These are phyloP conservation scores for Coelastrella sp. DNA, from an alignment of 139 green algal genomes.

Conservation along the genomic window DNA sequence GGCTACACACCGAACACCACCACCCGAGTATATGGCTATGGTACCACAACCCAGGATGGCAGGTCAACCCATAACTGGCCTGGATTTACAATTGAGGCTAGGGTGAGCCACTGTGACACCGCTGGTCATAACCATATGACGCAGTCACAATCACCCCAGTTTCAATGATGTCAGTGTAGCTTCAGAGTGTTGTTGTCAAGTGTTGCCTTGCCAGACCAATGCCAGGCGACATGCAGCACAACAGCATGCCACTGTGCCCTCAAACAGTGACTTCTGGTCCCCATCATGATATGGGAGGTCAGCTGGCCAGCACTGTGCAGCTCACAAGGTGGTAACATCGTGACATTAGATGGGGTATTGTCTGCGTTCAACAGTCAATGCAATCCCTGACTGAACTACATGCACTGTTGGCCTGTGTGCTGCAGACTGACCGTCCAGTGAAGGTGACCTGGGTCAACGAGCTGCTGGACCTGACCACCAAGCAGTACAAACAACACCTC, in stretches of 20 bases:
- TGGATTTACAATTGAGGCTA: slow-evolving; percentile 25
- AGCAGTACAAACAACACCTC: not conserved
- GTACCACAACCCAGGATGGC: not conserved
- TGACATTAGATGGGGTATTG: too few species aligned
- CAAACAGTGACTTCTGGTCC: too few species aligned
- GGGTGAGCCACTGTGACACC: not conserved
- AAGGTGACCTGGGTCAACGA: slow-evolving; percentile 3
- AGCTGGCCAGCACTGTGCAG: too few species aligned
- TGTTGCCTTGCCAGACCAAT: too few species aligned
- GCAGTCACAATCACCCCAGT: not conserved
- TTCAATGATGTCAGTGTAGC: not conserved
- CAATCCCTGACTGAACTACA: too few species aligned
- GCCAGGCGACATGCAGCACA: too few species aligned
- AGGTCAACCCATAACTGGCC: slow-evolving; percentile 25
- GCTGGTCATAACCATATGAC: not conserved
- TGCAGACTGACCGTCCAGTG: not conserved
- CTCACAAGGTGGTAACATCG: too few species aligned
- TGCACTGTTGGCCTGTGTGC: not conserved
- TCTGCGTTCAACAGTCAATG: too few species aligned
- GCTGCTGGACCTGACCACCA: not conserved
- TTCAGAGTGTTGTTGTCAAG: too few species aligned
- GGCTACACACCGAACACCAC: not conserved
- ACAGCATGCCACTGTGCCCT: too few species aligned
- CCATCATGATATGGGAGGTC: too few species aligned
- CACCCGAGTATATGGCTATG: slow-evolving; percentile 8